Evolutionary conservation across 2,329 filamentous ascomycete species (phyloP).

Genomic region (Gremmenia infestans): DNA sequence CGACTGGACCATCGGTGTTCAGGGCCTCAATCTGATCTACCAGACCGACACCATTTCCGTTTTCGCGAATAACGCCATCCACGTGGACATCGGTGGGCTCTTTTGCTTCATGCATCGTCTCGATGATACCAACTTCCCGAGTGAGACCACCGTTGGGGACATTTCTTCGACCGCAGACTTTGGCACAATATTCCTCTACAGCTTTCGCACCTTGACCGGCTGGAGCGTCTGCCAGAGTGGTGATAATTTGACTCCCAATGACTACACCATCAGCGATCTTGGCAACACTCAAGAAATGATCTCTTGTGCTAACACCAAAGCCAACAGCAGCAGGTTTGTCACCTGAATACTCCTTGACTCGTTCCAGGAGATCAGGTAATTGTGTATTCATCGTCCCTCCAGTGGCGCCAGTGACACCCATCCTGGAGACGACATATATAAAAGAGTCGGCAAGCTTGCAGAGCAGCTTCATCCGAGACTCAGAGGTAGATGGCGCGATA

Average conservation of each 20-base stretch:
- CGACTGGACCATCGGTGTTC: constrained; percentile 46
- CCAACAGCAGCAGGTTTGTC: constrained; percentile 88
- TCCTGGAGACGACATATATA: constrained; percentile 96
- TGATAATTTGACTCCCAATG: constrained; percentile 94
- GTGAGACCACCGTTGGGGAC: constrained; percentile 36
- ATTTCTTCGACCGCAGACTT: constrained; percentile 55
- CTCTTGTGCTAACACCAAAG: constrained; percentile 91
- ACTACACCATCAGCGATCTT: constrained; percentile 88
- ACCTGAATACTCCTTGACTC: constrained; percentile 88
- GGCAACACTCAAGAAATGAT: constrained; percentile 85
- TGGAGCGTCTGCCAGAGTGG: constrained; percentile 64
- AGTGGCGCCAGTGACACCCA: constrained; percentile 91
- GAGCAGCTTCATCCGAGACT: constrained; percentile 88
- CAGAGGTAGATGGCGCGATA: constrained; percentile 89
- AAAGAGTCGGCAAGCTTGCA: constrained; percentile 97
- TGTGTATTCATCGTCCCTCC: constrained; percentile 72
- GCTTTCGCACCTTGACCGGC: constrained; percentile 62
- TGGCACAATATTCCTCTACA: constrained; percentile 82
- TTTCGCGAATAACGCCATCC: constrained; percentile 55
- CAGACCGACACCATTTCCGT: constrained; percentile 22
- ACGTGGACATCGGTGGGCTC: constrained; percentile 61
- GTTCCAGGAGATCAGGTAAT: constrained; percentile 73
- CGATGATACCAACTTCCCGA: constrained; percentile 64
- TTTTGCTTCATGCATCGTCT: constrained; percentile 58
- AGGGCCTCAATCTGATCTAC: constrained; percentile 63